Conservation (phyloP, 2,329 filamentous ascomycete genomes). For the Penicillium sp. region DNA sequence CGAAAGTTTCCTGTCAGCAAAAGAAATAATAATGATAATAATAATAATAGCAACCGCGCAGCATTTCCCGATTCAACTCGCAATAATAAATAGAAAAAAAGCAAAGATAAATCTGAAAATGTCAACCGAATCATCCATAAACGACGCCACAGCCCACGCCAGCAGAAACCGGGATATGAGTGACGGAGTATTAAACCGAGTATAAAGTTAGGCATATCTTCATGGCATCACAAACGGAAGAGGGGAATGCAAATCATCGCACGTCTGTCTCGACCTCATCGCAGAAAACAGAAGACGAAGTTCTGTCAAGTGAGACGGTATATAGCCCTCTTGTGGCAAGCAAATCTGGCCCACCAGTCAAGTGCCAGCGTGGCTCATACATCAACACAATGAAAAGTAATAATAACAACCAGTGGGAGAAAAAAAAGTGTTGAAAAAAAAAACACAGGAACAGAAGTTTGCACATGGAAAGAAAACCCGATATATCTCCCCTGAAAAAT, state of each 20-base stretch:
- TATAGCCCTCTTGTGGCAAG: not conserved
- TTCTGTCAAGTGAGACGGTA: constrained; percentile 5
- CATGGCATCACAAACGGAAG: constrained; percentile 13
- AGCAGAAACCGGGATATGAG: constrained; percentile 15
- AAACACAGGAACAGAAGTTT: constrained; percentile 17
- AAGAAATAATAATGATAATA: not conserved
- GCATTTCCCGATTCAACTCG: constrained; percentile 6
- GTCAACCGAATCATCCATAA: constrained; percentile 6
- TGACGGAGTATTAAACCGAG: constrained; percentile 16
- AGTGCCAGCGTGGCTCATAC: constrained; percentile 33
- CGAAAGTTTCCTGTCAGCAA: constrained; percentile 8
- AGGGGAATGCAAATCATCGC: constrained; percentile 11
- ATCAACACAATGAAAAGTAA: constrained; percentile 16
- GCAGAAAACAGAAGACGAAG: constrained; percentile 10
- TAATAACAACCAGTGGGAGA: constrained; percentile 13
- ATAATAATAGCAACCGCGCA: constrained; percentile 7
- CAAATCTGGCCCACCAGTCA: constrained; percentile 17
- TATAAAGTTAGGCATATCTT: constrained; percentile 17
- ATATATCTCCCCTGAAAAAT: constrained; percentile 28
- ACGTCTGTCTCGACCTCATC: constrained; percentile 8
- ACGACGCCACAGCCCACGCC: constrained; percentile 17
- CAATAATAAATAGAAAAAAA: not conserved
- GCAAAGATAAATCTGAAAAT: not conserved
- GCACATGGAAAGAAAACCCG: constrained; percentile 21
- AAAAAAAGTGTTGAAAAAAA: constrained; percentile 15